Evolutionary conservation across 495 filamentous ascomycete species (phyloP).

Genomic region (Sphaerosporella brunnea): DNA sequence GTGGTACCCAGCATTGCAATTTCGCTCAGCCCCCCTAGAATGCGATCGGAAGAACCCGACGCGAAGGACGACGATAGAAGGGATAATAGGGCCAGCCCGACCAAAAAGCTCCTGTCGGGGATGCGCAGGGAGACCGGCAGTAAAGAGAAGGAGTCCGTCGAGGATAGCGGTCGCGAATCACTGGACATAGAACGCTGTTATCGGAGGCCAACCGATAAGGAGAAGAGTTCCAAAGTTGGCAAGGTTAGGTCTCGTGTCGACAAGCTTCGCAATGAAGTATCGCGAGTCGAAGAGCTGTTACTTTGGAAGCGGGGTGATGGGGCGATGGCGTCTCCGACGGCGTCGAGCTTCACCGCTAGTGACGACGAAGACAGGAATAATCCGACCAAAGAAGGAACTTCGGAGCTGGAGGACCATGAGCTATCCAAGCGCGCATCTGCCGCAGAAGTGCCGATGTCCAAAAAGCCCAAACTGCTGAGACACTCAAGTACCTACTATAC

Average conservation of each 20-base stretch:
- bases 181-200: conserved; percentile 9
- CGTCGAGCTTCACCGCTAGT: conserved; percentile 15
- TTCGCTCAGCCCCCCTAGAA: conserved; percentile 19
- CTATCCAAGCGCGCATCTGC: conserved; percentile 1
- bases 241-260: conserved; percentile 21
- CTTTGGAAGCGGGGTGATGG: conserved; percentile 10
- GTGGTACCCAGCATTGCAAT: conserved; percentile 25
- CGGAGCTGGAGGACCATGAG: conserved; percentile 16
- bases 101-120: conserved; percentile 18
- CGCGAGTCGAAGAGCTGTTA: conserved; percentile 23
- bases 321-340: conserved; percentile 16
- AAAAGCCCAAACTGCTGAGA: conserved; percentile 8
- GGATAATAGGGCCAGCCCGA: conserved; percentile 14
- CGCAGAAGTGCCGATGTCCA: too few species aligned
- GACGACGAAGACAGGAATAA: conserved; percentile 17
- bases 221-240: conserved; percentile 8
- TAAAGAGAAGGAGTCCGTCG: conserved; percentile 2
- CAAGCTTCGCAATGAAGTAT: conserved; percentile 22
- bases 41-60: conserved; percentile 9
- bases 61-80: conserved; percentile 9
- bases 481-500: conserved; percentile 10
- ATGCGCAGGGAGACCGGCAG: conserved; percentile 14
- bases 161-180: conserved; percentile 18
- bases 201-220: neutral
- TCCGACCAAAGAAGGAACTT: conserved; percentile 6